Evolutionary conservation across 2,329 filamentous ascomycete species (phyloP).

Genomic region (Pseudohalonectria lignicola): DNA sequence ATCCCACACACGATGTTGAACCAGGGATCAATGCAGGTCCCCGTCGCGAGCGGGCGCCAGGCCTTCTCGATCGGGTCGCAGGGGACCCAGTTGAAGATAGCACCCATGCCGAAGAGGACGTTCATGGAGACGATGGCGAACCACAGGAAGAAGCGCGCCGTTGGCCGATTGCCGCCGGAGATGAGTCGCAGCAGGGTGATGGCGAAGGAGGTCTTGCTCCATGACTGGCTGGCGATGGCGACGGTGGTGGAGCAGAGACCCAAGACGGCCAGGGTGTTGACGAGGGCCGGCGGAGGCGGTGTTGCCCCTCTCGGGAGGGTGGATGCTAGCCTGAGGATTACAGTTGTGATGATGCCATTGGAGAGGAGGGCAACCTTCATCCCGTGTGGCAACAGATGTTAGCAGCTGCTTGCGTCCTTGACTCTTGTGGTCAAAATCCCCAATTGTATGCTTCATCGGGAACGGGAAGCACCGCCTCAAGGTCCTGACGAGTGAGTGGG

Average conservation of each 20-base stretch:
- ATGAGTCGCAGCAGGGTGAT: slow-evolving; percentile 20
- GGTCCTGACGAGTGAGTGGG: background rate
- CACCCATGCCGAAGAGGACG: slow-evolving; percentile 9
- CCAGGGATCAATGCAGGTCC: no score
- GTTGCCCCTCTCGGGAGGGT: slow-evolving; percentile 11
- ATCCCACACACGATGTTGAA: no score
- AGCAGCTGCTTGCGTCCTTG: background rate
- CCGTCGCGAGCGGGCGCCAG: slow-evolving; percentile 7
- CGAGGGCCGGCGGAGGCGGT: slow-evolving; percentile 8
- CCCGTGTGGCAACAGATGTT: background rate
- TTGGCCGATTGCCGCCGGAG: slow-evolving; percentile 12
- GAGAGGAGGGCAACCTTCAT: background rate
- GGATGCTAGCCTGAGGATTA: slow-evolving; percentile 7
- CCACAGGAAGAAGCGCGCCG: slow-evolving; percentile 17
- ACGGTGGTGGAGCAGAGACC: slow-evolving; percentile 14
- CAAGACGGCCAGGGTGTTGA: slow-evolving; percentile 9
- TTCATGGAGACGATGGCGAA: slow-evolving; percentile 19
- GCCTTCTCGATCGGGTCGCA: slow-evolving; percentile 9
- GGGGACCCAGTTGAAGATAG: slow-evolving; percentile 12
- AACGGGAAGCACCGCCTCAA: no score
- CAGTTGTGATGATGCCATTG: background rate
- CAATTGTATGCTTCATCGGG: no score
- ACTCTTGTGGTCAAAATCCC: no score
- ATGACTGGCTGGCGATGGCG: slow-evolving; percentile 20
- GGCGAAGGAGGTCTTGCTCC: slow-evolving; percentile 27